Evolutionary conservation across 1,139 yeast species (phyloP), one percentile per base, ranked within the genome.

Genomic region (Hanseniaspora sp.): DNA sequence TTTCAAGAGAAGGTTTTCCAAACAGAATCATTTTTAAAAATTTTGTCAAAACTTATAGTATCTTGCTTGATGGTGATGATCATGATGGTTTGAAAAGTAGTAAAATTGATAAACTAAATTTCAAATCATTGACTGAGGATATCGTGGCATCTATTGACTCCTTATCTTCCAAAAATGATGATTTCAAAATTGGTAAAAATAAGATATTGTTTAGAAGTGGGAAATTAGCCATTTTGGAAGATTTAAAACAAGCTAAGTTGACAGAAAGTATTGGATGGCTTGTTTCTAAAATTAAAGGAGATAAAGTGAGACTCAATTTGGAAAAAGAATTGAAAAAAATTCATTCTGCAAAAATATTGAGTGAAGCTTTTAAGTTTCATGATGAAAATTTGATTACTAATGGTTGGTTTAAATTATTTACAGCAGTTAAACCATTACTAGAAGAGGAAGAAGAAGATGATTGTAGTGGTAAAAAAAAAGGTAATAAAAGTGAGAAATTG

Each of bases 1-100:
- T 94, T 59, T 95, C 97, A 0, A 76, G 99, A 60, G 90, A 96
- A 15, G 99, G 99, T 3, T 94, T 85, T 66, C 98, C 99, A 1
- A 94, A 94, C 68, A 78, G 96, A 60, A 78, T 92, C 66, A 78
- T 83, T 48, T 92, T 90, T 67, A 78, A 81, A 46, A 95, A 87
- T 55, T 92, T 94, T 68, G 79, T 78, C 56, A 76, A 72, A 53
- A 75, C 95, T 55, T 94, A 94, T 65, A 78, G 79, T 35, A 78
- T 90, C 29, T 71, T 94, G 41, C 63, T 73, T 60, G 56, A 66
- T 42, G 62, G 73, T 86, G 54, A 74, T 71, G 7, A 30, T 23
- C 23, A 2, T n/a, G n/a, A n/a, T n/a, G n/a, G n/a, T 23, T 23
- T 23, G 4, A 23, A 23, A 23, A 23, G 4, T 23, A 23, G 23